Evolutionary conservation across 164 flowering plant species (phyloP), one percentile per base, ranked within the genome.

Genomic region (Liquidambar formosana): DNA sequence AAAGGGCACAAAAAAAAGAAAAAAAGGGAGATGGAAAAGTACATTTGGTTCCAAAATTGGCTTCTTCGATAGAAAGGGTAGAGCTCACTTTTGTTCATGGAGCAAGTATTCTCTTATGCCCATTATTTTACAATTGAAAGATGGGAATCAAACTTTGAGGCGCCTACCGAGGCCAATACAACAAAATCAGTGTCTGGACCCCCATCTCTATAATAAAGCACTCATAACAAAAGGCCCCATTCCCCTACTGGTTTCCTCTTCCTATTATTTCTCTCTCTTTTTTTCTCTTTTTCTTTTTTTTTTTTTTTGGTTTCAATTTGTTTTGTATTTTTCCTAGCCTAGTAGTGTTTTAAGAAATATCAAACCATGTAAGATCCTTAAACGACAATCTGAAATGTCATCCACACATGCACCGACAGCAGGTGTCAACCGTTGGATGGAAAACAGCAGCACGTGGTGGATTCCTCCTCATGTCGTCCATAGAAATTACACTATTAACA

Each of bases 61-160:
- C 11, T 46, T 18, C 49, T 44, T 67, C 58, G 22, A 66, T 45
- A 57, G 47, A 38, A 61, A 66, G 13, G 18, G 58, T 6, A 58
- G 65, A 58, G 26, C 12, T 59, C 16, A 10, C 44, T 22, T 64
- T 26, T 64, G 22, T 16, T 28, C 14, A 23, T 23, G 22, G 0
- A 61, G 48, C 71, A 68, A 66, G 65, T 49, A 66, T 72, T 52
- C 75, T 68, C 63, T 54, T 54, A 10, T 54, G 9, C 54, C 28
- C 22, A 38, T 59, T 54, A 5, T 54, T 54, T 64, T 44, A 33
- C 9, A 19, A 21, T 38, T 45, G 49, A 49, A 54, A 45, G 9
- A 27, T 16, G 22, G 11, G 75, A 72, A 72, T 72, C 70, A 59
- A 58, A 64, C 23, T 71, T 65, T 33, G 57, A 44, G 73, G 68